These are phyloP conservation scores for Alternaria gansuensis DNA, from an alignment of 2,329 filamentous ascomycete species.

Conservation along the genomic window DNA sequence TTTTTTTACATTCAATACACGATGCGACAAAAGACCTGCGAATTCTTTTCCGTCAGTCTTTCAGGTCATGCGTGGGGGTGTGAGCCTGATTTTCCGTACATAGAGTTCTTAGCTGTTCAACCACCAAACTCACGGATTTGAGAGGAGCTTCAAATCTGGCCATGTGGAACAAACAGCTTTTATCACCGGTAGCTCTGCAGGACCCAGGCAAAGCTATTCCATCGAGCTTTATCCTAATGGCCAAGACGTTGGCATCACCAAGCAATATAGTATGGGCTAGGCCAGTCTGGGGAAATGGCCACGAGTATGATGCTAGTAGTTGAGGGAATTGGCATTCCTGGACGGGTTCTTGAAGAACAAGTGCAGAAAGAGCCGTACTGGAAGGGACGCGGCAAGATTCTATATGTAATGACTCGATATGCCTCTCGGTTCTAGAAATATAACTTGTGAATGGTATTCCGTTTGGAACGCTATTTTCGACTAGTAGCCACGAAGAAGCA, in stretches of 20 bases:
- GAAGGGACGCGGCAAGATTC: background rate
- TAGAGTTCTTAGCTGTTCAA: too few species aligned
- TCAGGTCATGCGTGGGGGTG: too few species aligned
- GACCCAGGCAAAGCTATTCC: background rate
- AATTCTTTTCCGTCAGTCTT: too few species aligned
- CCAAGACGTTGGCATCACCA: background rate
- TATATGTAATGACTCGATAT: background rate
- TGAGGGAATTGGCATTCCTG: background rate
- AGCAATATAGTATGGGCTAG: too few species aligned
- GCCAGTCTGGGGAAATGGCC: background rate
- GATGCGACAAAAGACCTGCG: too few species aligned
- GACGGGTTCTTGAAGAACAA: background rate
- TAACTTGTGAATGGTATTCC: too few species aligned
- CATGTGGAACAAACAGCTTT: too few species aligned
- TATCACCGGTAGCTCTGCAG: background rate
- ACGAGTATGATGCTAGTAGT: background rate
- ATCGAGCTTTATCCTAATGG: background rate
- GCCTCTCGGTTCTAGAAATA: too few species aligned
- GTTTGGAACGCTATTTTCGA: too few species aligned
- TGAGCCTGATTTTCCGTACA: too few species aligned
- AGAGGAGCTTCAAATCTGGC: background rate
- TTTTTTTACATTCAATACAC: too few species aligned
- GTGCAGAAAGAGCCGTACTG: background rate
- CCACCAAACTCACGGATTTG: background rate
- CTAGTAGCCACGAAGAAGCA: too few species aligned